These are phyloP conservation scores for Glarea lozoyensis DNA, from an alignment of 495 filamentous ascomycete species.

Conservation along the genomic window DNA sequence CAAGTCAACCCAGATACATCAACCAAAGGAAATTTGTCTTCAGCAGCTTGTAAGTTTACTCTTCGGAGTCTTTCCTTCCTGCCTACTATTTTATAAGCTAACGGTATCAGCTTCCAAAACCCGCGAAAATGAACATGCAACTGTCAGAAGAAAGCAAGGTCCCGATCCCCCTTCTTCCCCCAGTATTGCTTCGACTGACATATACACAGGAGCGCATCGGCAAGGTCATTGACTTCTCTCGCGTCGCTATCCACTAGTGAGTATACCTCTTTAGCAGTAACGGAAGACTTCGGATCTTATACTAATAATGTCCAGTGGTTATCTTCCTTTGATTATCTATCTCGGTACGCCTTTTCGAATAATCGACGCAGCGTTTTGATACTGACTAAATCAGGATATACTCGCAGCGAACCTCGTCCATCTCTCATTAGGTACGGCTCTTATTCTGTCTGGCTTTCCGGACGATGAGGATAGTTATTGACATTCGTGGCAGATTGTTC, in stretches of 20 bases:
- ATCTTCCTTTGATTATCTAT: conserved; percentile 93
- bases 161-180: conserved; percentile 8
- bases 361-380: conserved; percentile 1
- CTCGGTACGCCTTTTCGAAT: conserved; percentile 57
- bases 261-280: conserved; percentile 59
- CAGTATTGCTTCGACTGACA: conserved; percentile 5
- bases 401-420: conserved; percentile 82
- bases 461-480: too few species aligned
- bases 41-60: too few species aligned
- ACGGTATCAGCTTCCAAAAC: conserved; percentile 6
- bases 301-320: conserved; percentile 56
- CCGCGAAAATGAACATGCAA: conserved; percentile 55
- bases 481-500: conserved; percentile 65
- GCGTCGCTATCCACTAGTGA: conserved; percentile 96
- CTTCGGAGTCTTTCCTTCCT: too few species aligned
- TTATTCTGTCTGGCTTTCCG: too few species aligned
- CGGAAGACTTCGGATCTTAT: background rate
- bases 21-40: too few species aligned
- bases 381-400: conserved; percentile 61
- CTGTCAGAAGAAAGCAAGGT: conserved; percentile 98
- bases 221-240: conserved; percentile 86
- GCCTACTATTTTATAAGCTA: too few species aligned
- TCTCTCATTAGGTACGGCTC: conserved; percentile 75
- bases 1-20: too few species aligned
- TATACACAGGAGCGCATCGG: conserved; percentile 79